Evolutionary conservation across 148 eudicot species (phyloP).

Genomic region (Camellia granthamiana): DNA sequence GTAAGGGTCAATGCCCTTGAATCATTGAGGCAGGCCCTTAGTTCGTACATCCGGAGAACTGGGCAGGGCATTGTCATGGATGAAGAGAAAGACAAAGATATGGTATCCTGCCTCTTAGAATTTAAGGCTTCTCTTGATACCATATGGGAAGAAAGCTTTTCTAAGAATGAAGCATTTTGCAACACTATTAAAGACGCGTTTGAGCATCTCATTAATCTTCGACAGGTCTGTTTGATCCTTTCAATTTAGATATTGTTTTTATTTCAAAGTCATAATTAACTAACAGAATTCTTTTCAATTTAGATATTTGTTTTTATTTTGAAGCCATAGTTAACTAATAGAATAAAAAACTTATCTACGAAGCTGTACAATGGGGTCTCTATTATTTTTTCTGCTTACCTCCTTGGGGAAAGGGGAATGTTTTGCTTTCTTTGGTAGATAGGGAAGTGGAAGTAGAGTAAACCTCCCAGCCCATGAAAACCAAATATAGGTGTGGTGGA

Average conservation of each 20-base stretch:
- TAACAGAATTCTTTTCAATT: neutral
- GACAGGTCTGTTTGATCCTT: slow-evolving; percentile 59
- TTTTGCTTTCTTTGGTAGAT: neutral
- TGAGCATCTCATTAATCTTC: slow-evolving; percentile 90
- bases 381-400: neutral
- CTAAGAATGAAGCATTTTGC: slow-evolving; percentile 79
- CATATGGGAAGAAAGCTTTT: slow-evolving; percentile 93
- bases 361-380: neutral
- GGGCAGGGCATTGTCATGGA: slow-evolving; percentile 86
- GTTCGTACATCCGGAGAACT: slow-evolving; percentile 71
- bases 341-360: neutral
- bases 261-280: neutral
- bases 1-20: slow-evolving; percentile 80
- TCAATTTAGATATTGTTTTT: neutral
- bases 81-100: slow-evolving; percentile 96
- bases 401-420: neutral
- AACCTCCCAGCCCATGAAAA: neutral
- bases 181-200: slow-evolving; percentile 93
- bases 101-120: slow-evolving; percentile 86
- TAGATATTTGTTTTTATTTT: neutral
- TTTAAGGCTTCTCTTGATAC: slow-evolving; percentile 78
- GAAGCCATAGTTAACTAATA: neutral
- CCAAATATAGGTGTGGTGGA: too few species aligned
- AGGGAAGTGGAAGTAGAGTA: neutral
- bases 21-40: slow-evolving; percentile 69